Evolutionary conservation across 306 rosid genomes (phyloP), one percentile per base, ranked within the genome.

Genomic region (Trifolium subterraneum): DNA sequence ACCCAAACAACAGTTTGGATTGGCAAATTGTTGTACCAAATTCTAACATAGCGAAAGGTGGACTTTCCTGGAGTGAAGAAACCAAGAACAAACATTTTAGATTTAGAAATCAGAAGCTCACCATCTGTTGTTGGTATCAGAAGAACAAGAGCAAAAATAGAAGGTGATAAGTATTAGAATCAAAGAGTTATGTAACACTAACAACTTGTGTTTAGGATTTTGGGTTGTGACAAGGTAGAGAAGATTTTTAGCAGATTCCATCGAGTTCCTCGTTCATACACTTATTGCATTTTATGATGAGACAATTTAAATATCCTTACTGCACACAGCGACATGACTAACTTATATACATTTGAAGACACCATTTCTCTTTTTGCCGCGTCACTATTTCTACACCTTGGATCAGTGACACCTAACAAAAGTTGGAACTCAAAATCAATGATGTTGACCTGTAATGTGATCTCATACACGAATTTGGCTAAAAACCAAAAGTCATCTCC

Each of bases 11-110:
- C 22, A 0, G 88, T 86, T 75, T 71, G 15, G 7, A 22, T 19
- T 2, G 75, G 58, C n/a, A 82, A 33, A 3, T 73, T 25, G 18
- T 82, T 8, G 39, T 74, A 88, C 93, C 96, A 88, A 44, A 90
- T 83, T 69, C 93, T 91, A 0, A 84, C 67, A 7, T 78, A 78
- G 18, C 80, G 82, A 1, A 68, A 33, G 12, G 31, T 70, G 16
- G 91, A 90, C 2, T 79, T 86, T 16, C 75, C 82, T 7, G 88
- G 86, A 10, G 76, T 81, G 64, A 88, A 90, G 80, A 86, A 90
- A 8, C 92, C 96, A 27, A 90, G 79, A 7, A 75, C 91, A 27
- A 86, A 88, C 0, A 56, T 79, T 19, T 77, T 64, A 8, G 29
- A 25, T 22, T 23, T 1, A 0, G 86, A 78, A 44, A 82, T 25